Base-by-base conservation (phyloP, 2,329 filamentous ascomycete genomes). In the Monosporascus sp. region DNA sequence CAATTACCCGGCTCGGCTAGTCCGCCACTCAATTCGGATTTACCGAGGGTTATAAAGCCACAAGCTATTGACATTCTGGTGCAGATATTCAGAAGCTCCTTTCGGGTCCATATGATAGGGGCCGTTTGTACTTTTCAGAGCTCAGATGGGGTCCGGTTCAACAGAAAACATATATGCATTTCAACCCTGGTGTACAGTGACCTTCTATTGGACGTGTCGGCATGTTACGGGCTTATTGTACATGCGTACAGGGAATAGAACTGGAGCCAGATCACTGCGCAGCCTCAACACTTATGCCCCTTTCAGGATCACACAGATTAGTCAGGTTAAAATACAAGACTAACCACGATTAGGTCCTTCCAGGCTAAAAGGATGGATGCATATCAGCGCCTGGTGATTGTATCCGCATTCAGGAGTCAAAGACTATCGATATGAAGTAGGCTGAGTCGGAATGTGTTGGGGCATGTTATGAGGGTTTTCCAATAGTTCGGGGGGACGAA, bases 311-410 rank as follows among this genome's bases (percentile, higher is more conserved):
- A 51, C 54, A 51, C 57, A 57, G 59, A 72, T 70, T 72, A 67
- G 68, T 57, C 65, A 66, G 69, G 62, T 69, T 67, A 72, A 70
- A 67, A 59, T 61, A 46, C 31, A 24, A 31, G 43, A 14, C 64
- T 63, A 60, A 55, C 58, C 62, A 60, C 60, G 58, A 70, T 64
- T 70, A 69, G 68, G 69, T 67, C 70, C 69, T 70, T 73, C 70
- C 66, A 74, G 72, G 71, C 72, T 74, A 74, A 74, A 72, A 60
- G 66, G 64, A 57, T 57, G 54, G 55, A 59, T 59, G 60, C 58
- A 65, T 60, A 65, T 27, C 43, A 25, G 43, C 43, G 43, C 11
- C 43, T 14, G 4, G 14, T 27, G 43, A 15, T 35, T 35, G 11
- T 46, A 46, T 46, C 18, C 27, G 43, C 43, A 27, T 46, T 25